Evolutionary conservation across 768 basidiomycete genomes (phyloP).

Genomic region (Panaeolus cyanescens): DNA sequence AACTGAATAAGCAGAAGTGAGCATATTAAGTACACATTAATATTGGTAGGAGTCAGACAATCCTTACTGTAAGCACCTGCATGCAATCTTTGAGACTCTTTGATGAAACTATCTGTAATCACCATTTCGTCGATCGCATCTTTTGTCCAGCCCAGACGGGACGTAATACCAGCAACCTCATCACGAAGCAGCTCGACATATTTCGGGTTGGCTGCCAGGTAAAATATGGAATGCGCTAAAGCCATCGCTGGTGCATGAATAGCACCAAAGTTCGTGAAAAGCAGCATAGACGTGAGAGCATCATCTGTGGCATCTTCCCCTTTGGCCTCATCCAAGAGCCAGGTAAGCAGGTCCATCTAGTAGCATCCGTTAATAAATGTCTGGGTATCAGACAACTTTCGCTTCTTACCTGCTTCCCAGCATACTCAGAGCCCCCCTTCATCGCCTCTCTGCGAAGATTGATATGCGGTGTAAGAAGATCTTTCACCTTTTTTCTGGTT

Average conservation of each 20-base stretch:
- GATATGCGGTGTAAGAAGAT: constrained; percentile 15
- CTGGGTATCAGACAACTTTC: background rate
- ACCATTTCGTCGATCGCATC: constrained; percentile 35
- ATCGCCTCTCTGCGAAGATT: constrained; percentile 9
- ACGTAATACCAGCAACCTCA: constrained; percentile 26
- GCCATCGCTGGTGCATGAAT: constrained; percentile 41
- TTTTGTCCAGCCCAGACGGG: constrained; percentile 39
- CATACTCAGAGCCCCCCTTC: background rate
- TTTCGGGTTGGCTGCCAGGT: constrained; percentile 27
- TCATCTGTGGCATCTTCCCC: constrained; percentile 14
- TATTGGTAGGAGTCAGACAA: too few species aligned
- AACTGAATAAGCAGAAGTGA: constrained; percentile 18
- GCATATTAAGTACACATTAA: too few species aligned
- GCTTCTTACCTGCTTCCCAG: constrained; percentile 1
- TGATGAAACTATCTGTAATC: constrained; percentile 44
- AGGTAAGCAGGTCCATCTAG: constrained; percentile 12
- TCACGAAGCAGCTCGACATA: constrained; percentile 2
- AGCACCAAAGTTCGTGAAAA: constrained; percentile 38
- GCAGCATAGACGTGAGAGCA: constrained; percentile 23
- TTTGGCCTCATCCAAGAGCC: constrained; percentile 20
- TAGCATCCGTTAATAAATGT: background rate
- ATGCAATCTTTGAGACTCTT: constrained; percentile 34
- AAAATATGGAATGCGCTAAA: constrained; percentile 27
- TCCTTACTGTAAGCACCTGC: constrained; percentile 22
- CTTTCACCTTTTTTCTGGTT: constrained; percentile 1